phyloP scores from a whole-genome alignment of 352 stramenopile species.

The Thraustotheca clavata region DNA sequence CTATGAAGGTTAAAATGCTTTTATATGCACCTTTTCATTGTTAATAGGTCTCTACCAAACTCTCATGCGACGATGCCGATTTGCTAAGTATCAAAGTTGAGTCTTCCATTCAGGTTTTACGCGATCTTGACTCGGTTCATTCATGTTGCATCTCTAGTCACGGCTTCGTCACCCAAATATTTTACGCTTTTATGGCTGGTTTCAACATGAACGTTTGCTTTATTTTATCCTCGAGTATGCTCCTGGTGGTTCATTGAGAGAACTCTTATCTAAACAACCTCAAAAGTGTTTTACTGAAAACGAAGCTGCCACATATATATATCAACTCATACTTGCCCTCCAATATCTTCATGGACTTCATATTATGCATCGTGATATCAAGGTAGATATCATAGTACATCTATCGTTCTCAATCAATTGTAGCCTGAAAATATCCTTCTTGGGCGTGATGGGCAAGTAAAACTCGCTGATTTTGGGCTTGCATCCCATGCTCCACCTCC shows the following conservation, averaged over 20 bases:
- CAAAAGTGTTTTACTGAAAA: conserved; percentile 24
- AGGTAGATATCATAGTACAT: conserved; percentile 30
- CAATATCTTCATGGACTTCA: conserved; percentile 66
- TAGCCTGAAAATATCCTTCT: conserved; percentile 81
- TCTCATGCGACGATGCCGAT: conserved; percentile 4
- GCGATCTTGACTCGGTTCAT: neutral
- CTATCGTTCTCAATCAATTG: neutral
- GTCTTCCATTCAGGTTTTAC: conserved; percentile 11
- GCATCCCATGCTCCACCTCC: conserved; percentile 67
- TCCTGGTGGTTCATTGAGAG: conserved; percentile 97
- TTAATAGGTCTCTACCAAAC: conserved; percentile 16
- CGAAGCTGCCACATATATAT: conserved; percentile 53
- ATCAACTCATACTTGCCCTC: conserved; percentile 68
- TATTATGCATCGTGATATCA: conserved; percentile 85
- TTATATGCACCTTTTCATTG: neutral
- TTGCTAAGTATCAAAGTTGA: conserved; percentile 18
- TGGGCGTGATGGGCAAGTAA: conserved; percentile 62
- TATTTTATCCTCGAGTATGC: conserved; percentile 99
- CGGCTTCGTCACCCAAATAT: conserved; percentile 97
- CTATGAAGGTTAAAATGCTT: conserved; percentile 49
- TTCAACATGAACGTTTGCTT: conserved; percentile 97
- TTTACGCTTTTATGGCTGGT: conserved; percentile 96
- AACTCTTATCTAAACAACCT: conserved; percentile 79
- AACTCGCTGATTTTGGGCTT: conserved; percentile 84
- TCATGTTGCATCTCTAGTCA: conserved; percentile 76